Evolutionary conservation across 2,329 filamentous ascomycete genomes (phyloP).

Genomic region (Drechmeria coniospora): DNA sequence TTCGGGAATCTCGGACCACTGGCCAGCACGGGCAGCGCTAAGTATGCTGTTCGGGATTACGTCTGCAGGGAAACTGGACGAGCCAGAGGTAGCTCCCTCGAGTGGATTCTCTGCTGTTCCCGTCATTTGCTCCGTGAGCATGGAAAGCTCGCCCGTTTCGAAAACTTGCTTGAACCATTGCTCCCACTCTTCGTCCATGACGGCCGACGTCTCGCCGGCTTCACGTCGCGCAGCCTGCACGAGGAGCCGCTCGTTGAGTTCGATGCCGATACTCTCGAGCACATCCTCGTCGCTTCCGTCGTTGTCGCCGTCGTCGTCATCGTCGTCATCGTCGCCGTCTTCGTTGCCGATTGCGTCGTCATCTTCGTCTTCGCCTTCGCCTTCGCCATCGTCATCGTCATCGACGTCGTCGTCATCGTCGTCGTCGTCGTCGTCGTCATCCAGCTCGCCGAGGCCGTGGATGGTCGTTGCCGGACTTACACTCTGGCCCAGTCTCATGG

Average conservation of each 20-base stretch:
- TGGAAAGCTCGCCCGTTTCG: constrained; percentile 42
- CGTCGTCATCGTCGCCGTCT: constrained; percentile 20
- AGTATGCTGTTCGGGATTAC: constrained; percentile 37
- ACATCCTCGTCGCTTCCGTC: too few species aligned
- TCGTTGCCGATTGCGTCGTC: constrained; percentile 15
- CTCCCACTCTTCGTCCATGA: constrained; percentile 58
- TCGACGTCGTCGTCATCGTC: constrained; percentile 14
- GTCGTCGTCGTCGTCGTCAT: constrained; percentile 5
- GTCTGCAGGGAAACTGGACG: constrained; percentile 14
- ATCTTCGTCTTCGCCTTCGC: constrained; percentile 6
- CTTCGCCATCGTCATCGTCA: constrained; percentile 19
- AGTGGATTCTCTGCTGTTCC: constrained; percentile 18
- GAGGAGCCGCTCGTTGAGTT: constrained; percentile 48
- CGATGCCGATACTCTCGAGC: constrained; percentile 40
- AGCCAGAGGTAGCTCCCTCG: constrained; percentile 9
- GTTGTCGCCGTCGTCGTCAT: constrained; percentile 36
- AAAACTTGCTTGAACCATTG: constrained; percentile 59
- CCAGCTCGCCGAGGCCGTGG: constrained; percentile 7
- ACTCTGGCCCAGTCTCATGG: constrained; percentile 6
- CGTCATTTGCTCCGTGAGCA: constrained; percentile 28
- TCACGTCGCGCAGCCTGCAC: constrained; percentile 48
- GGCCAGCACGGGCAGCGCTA: constrained; percentile 36
- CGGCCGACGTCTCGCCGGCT: constrained; percentile 39
- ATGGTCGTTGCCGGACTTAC: constrained; percentile 3
- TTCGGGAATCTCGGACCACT: constrained; percentile 43